phyloP scores from a whole-genome alignment of 73 alveolate genomes.

The Breviolum minutum region DNA sequence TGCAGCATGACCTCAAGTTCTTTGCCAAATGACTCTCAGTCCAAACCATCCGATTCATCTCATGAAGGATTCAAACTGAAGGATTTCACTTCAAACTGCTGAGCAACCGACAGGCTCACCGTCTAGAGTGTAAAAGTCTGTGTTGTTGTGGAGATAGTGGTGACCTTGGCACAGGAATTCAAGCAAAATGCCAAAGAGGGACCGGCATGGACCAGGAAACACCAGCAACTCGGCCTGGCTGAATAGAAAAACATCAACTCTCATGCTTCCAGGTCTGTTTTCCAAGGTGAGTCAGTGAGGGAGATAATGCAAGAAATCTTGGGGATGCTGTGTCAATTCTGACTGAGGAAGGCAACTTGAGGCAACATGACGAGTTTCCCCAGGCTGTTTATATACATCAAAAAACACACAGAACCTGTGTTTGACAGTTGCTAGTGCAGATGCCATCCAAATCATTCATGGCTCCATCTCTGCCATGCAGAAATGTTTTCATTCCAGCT shows the following conservation, averaged over 20 bases:
- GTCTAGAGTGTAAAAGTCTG: constrained; percentile 87
- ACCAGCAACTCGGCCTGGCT: too few species aligned
- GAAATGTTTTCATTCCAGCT: too few species aligned
- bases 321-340: too few species aligned
- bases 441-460: neutral
- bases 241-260: too few species aligned
- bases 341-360: too few species aligned
- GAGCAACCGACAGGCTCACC: constrained; percentile 77
- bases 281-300: too few species aligned
- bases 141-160: constrained; percentile 96
- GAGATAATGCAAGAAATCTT: too few species aligned
- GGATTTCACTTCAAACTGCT: neutral
- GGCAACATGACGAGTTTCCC: neutral
- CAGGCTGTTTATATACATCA: neutral
- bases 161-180: constrained; percentile 31
- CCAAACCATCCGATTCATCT: neutral
- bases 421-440: neutral
- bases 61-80: neutral
- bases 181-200: too few species aligned
- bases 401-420: neutral
- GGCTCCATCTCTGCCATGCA: neutral
- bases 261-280: too few species aligned
- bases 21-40: too few species aligned
- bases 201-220: too few species aligned
- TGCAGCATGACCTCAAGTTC: constrained; percentile 74